Evolutionary conservation across 208 protist species (phyloP).

Genomic region (Perkinsela sp.): DNA sequence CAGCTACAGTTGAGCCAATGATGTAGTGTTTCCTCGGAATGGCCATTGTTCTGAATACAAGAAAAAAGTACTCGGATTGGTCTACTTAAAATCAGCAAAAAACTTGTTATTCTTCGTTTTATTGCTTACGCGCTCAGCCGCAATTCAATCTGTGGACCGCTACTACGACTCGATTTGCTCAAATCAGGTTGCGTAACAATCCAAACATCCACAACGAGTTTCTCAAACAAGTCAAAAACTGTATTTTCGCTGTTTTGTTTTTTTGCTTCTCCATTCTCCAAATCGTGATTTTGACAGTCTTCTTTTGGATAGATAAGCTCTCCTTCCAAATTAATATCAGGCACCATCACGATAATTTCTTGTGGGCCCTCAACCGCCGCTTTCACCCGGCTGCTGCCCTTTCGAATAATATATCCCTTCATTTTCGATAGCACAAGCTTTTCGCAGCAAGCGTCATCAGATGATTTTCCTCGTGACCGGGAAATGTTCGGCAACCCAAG

Average conservation of each 20-base stretch:
- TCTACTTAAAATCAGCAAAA: too few species aligned
- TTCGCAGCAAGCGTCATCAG: constrained; percentile 10
- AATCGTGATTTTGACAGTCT: too few species aligned
- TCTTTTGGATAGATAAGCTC: neutral
- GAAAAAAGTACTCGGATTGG: too few species aligned
- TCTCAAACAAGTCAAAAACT: neutral
- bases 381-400: neutral
- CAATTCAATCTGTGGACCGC: neutral
- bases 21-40: neutral
- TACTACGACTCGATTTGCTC: neutral
- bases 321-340: neutral
- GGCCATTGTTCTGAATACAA: too few species aligned
- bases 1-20: neutral
- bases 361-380: neutral
- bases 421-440: neutral
- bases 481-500: constrained; percentile 20
- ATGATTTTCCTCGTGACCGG: constrained; percentile 18
- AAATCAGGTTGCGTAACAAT: neutral
- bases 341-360: neutral
- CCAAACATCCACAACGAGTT: neutral
- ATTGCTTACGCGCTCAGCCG: too few species aligned
- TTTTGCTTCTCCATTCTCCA: too few species aligned
- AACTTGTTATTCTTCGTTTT: too few species aligned
- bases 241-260: too few species aligned
- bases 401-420: neutral